Evolutionary conservation across 345 rosid genomes (phyloP).

Genomic region (Corchorus capsularis): DNA sequence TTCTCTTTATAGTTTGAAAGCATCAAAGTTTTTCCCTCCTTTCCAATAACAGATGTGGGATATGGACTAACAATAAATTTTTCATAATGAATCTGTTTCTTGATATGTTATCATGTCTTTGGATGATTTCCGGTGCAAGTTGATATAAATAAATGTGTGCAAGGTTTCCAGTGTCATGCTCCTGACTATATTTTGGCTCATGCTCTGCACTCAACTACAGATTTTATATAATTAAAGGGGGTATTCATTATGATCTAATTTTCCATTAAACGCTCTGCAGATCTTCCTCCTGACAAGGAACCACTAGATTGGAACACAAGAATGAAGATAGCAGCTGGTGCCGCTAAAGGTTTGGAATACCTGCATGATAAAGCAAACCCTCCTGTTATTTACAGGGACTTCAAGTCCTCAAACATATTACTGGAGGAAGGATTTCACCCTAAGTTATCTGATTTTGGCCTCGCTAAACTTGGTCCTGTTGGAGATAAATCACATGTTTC

Average conservation of each 20-base stretch:
- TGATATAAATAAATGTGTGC: background rate
- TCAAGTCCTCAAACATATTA: constrained; percentile 94
- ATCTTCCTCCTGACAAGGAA: constrained; percentile 92
- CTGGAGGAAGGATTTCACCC: constrained; percentile 90
- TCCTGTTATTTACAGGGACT: constrained; percentile 95
- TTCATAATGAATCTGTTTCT: too few relatives aligned
- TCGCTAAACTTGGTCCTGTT: constrained; percentile 95
- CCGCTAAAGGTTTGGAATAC: constrained; percentile 94
- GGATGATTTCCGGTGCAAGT: background rate
- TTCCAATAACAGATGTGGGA: background rate
- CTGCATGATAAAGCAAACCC: constrained; percentile 94
- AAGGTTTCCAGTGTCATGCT: background rate
- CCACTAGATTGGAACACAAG: constrained; percentile 94
- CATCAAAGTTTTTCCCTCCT: background rate
- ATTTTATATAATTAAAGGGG: background rate
- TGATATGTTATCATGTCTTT: background rate
- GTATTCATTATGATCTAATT: background rate
- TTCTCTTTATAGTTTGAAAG: background rate
- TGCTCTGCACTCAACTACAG: background rate
- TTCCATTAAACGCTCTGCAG: constrained; percentile 33
- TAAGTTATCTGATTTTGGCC: constrained; percentile 96
- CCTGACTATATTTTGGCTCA: background rate
- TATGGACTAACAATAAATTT: background rate
- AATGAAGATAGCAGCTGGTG: constrained; percentile 99
- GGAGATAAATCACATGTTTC: constrained; percentile 99